Base-by-base conservation (phyloP, 495 filamentous ascomycete genomes). In the Penicillium robsamsonii region DNA sequence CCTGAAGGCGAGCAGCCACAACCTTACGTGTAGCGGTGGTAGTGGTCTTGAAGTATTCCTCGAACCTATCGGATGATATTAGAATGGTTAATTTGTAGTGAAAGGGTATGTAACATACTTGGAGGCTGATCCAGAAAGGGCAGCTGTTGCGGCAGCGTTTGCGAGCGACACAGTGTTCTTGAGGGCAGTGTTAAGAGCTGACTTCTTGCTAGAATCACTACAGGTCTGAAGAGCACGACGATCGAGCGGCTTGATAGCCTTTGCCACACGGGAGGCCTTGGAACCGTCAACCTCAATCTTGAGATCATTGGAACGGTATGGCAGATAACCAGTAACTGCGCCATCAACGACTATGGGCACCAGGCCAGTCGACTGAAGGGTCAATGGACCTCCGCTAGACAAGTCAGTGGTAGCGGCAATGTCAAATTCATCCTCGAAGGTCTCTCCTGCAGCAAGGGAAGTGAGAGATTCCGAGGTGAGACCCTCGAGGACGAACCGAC, bases 41-140 rank as follows among this genome's bases (percentile, higher is more conserved):
- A n/a, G 75, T 81, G 5, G 79, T 80, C 70, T 81, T 85, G 79
- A 86, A 88, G 69, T 85, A 86, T 56, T 85, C 82, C 11, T 53
- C 64, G 63, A 87, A 76, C 27, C 50, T 52, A 22, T 20, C 4
- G 15, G 6, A 30, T n/a, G 4, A 1, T 20, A 18, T 52, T 9
- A 52, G 37, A 11, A 31, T 43, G 7, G 2, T 41, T 43, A 17
- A 52, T 3, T 5, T 2, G 22, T n/a, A 38, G 24, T 11, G 6
- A 8, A 5, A 30, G 4, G 9, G 11, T 6, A n/a, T 42, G 5
- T 7, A 33, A 33, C 38, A 7, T 43, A 52, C 63, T 81, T 83
- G 50, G 74, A 54, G 17, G 78, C 70, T 1, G 69, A 69, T 17
- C 81, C 84, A 2, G 70, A 71, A 1, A 62, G 51, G 0, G 85